Evolutionary conservation across 768 basidiomycete species (phyloP).

Genomic region (Lyophyllum shimeji): DNA sequence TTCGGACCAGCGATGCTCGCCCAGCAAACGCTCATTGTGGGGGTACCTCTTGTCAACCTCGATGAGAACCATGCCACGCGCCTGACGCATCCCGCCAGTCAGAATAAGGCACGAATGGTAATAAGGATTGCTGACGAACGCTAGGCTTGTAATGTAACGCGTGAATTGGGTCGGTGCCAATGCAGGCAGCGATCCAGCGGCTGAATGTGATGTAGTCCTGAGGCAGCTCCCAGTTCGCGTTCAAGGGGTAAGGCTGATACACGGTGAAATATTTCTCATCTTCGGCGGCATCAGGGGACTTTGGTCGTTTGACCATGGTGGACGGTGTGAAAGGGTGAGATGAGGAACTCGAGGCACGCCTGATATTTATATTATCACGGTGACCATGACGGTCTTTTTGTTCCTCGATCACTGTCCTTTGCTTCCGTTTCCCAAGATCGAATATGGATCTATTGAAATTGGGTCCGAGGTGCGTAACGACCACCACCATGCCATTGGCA

Average conservation of each 20-base stretch:
- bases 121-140: conserved; percentile 25
- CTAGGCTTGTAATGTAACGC: conserved; percentile 49
- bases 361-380: conserved; percentile 10
- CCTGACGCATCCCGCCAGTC: conserved; percentile 23
- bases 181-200: conserved; percentile 47
- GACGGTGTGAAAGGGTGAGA: background rate
- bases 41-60: conserved; percentile 41
- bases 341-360: background rate
- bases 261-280: conserved; percentile 48
- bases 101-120: conserved; percentile 1
- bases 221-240: conserved; percentile 43
- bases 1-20: conserved; percentile 50
- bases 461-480: too few relatives aligned
- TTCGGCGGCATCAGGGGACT: conserved; percentile 39
- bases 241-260: conserved; percentile 48
- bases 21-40: conserved; percentile 38
- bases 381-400: background rate
- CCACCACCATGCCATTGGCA: too few relatives aligned
- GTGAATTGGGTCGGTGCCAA: conserved; percentile 36
- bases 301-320: conserved; percentile 39
- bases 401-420: background rate
- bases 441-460: too few relatives aligned
- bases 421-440: background rate
- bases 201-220: conserved; percentile 39
- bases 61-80: conserved; percentile 47